Conservation (phyloP, 225 moss, liverwort and hornwort genomes). For the Bryum argenteum region DNA sequence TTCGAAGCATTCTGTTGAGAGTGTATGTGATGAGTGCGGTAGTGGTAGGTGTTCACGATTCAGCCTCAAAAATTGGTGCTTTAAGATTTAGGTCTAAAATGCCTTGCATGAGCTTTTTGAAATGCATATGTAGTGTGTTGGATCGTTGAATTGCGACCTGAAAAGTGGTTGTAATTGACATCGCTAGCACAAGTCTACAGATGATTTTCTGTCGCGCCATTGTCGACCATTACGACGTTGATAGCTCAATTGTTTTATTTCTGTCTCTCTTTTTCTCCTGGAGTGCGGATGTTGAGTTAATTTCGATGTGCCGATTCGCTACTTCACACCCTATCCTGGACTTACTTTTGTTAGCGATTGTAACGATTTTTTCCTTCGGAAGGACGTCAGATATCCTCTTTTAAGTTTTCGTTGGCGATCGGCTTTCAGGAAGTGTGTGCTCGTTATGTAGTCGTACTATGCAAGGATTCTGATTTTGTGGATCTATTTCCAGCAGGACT, state of each 20-base stretch:
- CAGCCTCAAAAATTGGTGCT: not conserved
- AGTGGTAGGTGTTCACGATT: constrained; percentile 1
- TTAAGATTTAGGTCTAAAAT: too few species aligned
- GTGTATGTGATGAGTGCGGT: constrained; percentile 5
- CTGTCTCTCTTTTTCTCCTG: not conserved
- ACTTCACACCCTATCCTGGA: not conserved
- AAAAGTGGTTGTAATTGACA: not conserved
- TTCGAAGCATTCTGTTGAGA: constrained; percentile 8
- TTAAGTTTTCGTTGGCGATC: constrained; percentile 10
- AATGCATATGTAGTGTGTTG: constrained; percentile 16
- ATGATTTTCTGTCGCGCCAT: not conserved
- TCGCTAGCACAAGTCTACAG: not conserved
- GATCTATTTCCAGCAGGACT: constrained; percentile 23
- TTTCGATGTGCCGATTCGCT: not conserved
- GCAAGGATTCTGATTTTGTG: constrained; percentile 19
- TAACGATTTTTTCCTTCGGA: not conserved
- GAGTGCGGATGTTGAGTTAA: not conserved
- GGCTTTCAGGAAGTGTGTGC: not conserved
- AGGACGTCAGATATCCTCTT: constrained; percentile 1
- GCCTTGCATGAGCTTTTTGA: not conserved
- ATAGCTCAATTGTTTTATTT: not conserved
- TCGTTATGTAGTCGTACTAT: not conserved
- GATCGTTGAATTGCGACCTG: not conserved
- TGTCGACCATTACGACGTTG: not conserved
- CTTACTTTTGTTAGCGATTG: not conserved